Evolutionary conservation across 371 early-diverging fungal species (phyloP).

Genomic region (Circinella minor): DNA sequence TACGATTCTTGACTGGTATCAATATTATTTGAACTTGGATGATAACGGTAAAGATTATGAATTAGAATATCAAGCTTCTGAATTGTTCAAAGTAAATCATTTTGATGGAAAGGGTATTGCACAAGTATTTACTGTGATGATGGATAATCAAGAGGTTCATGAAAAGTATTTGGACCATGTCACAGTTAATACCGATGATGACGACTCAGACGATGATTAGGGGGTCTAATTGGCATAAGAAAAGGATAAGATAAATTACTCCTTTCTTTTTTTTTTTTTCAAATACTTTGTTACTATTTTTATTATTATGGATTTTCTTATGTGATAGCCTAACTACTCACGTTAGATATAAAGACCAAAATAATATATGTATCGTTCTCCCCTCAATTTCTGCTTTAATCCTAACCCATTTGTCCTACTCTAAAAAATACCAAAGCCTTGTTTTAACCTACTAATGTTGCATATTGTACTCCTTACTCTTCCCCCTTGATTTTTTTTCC

Average conservation of each 20-base stretch:
- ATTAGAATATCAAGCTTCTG: conserved; percentile 46
- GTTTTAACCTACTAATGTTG: too few species aligned
- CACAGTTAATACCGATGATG: conserved; percentile 19
- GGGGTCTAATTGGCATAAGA: not conserved
- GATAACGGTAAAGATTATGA: conserved; percentile 26
- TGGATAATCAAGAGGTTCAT: conserved; percentile 7
- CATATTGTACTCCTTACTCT: too few species aligned
- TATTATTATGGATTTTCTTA: too few species aligned
- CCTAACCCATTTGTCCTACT: too few species aligned
- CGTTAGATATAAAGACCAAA: too few species aligned
- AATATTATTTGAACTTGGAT: conserved; percentile 50
- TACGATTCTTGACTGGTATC: conserved; percentile 40
- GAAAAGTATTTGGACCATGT: conserved; percentile 13
- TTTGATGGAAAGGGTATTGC: conserved; percentile 26
- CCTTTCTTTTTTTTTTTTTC: not conserved
- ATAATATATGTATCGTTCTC: too few species aligned
- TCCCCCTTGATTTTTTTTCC: too few species aligned
- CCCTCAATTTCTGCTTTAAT: too few species aligned
- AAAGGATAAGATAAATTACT: not conserved
- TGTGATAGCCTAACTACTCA: too few species aligned
- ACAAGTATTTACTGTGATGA: conserved; percentile 14
- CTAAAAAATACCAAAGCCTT: too few species aligned
- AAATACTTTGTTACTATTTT: too few species aligned
- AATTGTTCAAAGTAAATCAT: conserved; percentile 34
- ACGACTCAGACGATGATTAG: conserved; percentile 19